These are phyloP conservation scores for Candida endomychidarum DNA, from an alignment of 805 yeast species.

Conservation along the genomic window DNA sequence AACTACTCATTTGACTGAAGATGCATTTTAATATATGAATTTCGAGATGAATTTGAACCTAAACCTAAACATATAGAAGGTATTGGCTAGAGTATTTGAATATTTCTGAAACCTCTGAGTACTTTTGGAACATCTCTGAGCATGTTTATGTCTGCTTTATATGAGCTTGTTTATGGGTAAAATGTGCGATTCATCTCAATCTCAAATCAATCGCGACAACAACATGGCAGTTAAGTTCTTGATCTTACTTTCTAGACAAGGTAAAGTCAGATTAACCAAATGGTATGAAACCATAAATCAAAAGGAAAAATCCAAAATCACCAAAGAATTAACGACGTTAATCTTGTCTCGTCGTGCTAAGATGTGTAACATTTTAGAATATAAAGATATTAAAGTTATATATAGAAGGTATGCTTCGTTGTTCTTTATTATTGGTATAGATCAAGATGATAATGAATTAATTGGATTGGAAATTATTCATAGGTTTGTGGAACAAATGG, in stretches of 20 bases:
- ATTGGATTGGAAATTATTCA: constrained; percentile 84
- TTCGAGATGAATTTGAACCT: too few relatives aligned
- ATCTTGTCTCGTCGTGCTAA: constrained; percentile 83
- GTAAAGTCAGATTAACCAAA: constrained; percentile 87
- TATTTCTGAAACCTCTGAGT: too few relatives aligned
- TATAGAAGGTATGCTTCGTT: constrained; percentile 92
- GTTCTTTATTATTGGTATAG: constrained; percentile 86
- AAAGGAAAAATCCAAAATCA: constrained; percentile 80
- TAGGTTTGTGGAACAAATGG: constrained; percentile 95
- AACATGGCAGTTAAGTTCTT: constrained; percentile 58
- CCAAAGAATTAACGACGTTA: constrained; percentile 81
- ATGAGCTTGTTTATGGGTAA: too few relatives aligned
- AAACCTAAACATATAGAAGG: too few relatives aligned
- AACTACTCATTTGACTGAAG: constrained; percentile 18
- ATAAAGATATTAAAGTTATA: constrained; percentile 78
- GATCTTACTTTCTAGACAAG: constrained; percentile 86
- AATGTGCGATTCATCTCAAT: background rate
- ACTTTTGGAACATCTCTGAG: too few relatives aligned
- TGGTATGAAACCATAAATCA: constrained; percentile 88
- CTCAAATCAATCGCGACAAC: background rate
- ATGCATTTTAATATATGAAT: constrained; percentile 12
- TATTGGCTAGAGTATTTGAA: too few relatives aligned
- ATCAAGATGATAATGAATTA: constrained; percentile 81
- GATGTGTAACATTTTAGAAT: constrained; percentile 94
- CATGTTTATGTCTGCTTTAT: too few relatives aligned